These are phyloP conservation scores for Globisporangium paddicum DNA, from an alignment of 352 stramenopile genomes.

Conservation along the genomic window DNA sequence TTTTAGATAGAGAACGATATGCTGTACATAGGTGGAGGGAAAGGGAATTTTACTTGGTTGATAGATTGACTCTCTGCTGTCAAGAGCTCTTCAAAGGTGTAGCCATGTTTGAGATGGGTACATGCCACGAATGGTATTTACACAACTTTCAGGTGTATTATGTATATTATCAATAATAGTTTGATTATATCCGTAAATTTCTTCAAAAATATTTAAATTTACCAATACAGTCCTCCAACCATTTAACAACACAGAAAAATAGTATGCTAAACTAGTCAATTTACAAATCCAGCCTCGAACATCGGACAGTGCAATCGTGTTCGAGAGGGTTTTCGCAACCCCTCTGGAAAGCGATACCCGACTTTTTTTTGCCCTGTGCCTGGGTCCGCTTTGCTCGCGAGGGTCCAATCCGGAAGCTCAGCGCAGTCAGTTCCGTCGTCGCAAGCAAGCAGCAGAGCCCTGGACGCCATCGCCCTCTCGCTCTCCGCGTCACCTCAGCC, in stretches of 20 bases:
- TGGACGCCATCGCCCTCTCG: neutral
- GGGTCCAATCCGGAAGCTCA: conserved; percentile 5
- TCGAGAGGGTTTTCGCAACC: neutral
- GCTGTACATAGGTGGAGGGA: no score
- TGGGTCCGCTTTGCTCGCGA: neutral
- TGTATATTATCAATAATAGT: neutral
- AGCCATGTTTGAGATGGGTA: no score
- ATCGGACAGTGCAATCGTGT: neutral
- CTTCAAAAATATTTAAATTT: neutral
- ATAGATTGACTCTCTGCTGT: no score
- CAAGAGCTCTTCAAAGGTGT: neutral
- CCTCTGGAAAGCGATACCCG: neutral
- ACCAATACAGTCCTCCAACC: neutral
- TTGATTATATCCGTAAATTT: neutral
- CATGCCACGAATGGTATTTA: neutral
- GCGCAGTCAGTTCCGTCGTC: conserved; percentile 5
- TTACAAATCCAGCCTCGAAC: neutral
- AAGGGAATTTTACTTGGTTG: no score
- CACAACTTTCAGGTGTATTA: neutral
- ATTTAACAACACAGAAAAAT: neutral
- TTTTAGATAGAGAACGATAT: conserved; percentile 4
- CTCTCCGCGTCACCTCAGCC: neutral
- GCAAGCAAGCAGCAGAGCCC: neutral
- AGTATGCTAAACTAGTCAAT: neutral
- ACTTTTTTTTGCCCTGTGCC: neutral